A percentile compares a stretch with the other conserved stretches of the same genome.
Evolutionary conservation across 768 basidiomycete genomes (phyloP).

Genomic region (Termitomyces sp.): DNA sequence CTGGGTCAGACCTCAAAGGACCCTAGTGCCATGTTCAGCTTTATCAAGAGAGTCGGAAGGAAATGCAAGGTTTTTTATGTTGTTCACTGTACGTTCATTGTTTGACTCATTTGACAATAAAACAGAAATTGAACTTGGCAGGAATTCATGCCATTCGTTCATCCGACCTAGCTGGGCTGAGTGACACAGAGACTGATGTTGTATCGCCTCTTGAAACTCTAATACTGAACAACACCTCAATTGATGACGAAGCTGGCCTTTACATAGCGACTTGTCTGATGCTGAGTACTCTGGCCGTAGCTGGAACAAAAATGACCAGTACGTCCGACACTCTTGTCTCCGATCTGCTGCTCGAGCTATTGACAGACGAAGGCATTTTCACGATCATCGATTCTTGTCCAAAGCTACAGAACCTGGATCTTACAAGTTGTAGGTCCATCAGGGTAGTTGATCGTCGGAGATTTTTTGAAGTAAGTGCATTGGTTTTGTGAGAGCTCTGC

Average conservation of each 20-base stretch:
- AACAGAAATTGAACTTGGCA: slow-evolving; percentile 58
- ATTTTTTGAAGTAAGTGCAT: slow-evolving; percentile 56
- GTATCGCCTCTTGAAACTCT: slow-evolving; percentile 45
- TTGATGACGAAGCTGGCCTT: slow-evolving; percentile 55
- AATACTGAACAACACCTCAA: slow-evolving; percentile 55
- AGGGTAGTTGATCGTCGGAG: slow-evolving; percentile 55
- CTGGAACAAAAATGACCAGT: slow-evolving; percentile 63
- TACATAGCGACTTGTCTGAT: slow-evolving; percentile 52
- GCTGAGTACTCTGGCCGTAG: slow-evolving; percentile 49
- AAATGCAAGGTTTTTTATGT: slow-evolving; percentile 50
- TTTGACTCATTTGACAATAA: neutral
- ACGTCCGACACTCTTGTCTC: slow-evolving; percentile 18
- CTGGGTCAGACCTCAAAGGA: slow-evolving; percentile 40
- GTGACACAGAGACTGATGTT: slow-evolving; percentile 31
- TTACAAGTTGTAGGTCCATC: slow-evolving; percentile 69
- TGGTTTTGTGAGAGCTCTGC: neutral
- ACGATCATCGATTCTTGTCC: slow-evolving; percentile 57
- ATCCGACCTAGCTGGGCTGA: slow-evolving; percentile 47
- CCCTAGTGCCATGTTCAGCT: slow-evolving; percentile 37
- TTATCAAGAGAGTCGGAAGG: slow-evolving; percentile 55
- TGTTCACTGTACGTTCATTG: neutral
- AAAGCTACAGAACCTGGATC: slow-evolving; percentile 50
- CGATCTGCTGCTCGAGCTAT: neutral
- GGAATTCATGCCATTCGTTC: slow-evolving; percentile 51
- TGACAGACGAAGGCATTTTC: slow-evolving; percentile 52